phyloP scores from a whole-genome alignment of 352 stramenopile species.

The Pythium periplocum region DNA sequence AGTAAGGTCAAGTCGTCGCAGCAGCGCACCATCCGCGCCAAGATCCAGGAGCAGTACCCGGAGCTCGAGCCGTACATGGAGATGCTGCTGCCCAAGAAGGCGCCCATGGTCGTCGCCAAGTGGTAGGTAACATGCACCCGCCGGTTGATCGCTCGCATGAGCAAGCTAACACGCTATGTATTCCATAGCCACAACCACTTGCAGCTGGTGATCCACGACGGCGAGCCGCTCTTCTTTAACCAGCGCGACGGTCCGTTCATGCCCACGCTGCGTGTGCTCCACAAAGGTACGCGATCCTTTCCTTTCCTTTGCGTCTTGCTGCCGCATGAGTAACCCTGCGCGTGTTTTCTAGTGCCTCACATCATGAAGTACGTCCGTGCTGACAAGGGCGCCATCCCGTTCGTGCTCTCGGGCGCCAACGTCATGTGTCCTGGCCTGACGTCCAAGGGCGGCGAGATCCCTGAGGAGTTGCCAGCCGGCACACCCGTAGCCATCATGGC shows the following conservation, averaged over 20 bases:
- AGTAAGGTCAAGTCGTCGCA: slow-evolving; percentile 97
- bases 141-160: slow-evolving; percentile 4
- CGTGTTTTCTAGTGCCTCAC: slow-evolving; percentile 56
- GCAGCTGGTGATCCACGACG: slow-evolving; percentile 86
- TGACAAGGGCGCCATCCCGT: slow-evolving; percentile 98
- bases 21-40: slow-evolving; percentile 92
- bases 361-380: slow-evolving; percentile 93
- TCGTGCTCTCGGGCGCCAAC: slow-evolving; percentile 96
- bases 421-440: slow-evolving; percentile 98
- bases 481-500: slow-evolving; percentile 94
- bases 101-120: slow-evolving; percentile 88
- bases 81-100: slow-evolving; percentile 93
- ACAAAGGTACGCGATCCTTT: slow-evolving; percentile 67
- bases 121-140: slow-evolving; percentile 42
- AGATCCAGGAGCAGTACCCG: slow-evolving; percentile 93
- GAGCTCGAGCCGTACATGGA: slow-evolving; percentile 87
- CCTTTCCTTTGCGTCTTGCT: too few relatives aligned
- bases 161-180: slow-evolving; percentile 17
- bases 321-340: too few relatives aligned
- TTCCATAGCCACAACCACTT: slow-evolving; percentile 61
- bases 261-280: slow-evolving; percentile 93
- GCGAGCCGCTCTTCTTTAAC: slow-evolving; percentile 95
- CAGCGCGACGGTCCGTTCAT: slow-evolving; percentile 96
- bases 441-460: slow-evolving; percentile 92
- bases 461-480: slow-evolving; percentile 75